These are phyloP conservation scores for Shiraia sp. DNA, from an alignment of 2,329 filamentous ascomycete genomes.

Conservation along the genomic window DNA sequence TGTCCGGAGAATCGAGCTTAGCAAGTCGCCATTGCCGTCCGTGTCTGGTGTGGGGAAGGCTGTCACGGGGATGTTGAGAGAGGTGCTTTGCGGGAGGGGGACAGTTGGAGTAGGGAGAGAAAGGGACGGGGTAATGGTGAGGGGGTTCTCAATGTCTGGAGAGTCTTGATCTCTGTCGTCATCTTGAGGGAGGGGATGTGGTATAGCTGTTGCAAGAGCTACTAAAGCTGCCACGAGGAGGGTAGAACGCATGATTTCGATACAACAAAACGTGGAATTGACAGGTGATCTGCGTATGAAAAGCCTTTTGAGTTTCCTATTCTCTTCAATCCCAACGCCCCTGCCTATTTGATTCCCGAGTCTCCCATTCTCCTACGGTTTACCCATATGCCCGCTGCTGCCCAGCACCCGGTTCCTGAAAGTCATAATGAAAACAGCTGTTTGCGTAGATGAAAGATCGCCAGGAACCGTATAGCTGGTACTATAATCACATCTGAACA, in stretches of 20 bases:
- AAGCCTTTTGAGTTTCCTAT: too few species aligned
- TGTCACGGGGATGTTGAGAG: conserved; percentile 28
- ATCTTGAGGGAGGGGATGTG: conserved; percentile 10
- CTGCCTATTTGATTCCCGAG: too few species aligned
- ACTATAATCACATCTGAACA: conserved; percentile 4
- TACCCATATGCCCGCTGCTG: conserved; percentile 8
- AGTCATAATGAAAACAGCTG: conserved; percentile 11
- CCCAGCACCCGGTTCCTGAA: conserved; percentile 2
- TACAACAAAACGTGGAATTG: too few species aligned
- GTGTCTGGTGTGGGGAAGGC: conserved; percentile 7
- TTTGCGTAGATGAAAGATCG: conserved; percentile 8
- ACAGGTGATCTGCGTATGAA: too few species aligned
- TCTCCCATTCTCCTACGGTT: conserved; percentile 4
- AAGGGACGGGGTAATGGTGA: conserved; percentile 5
- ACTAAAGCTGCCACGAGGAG: conserved; percentile 9
- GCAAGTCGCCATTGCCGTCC: conserved; percentile 4
- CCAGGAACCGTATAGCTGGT: conserved; percentile 17
- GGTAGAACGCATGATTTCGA: conserved; percentile 17
- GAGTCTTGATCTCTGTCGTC: conserved; percentile 3
- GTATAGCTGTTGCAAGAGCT: conserved; percentile 10
- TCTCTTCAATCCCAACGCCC: too few species aligned
- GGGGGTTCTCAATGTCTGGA: conserved; percentile 1
- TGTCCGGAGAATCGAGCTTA: too few species aligned
- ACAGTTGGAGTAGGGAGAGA: conserved; percentile 20
- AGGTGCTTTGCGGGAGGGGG: conserved; percentile 16